Percentiles rank a stretch among this genome's conserved stretches.
Conservation (phyloP, 768 basidiomycete genomes). For the Rhodocollybia butyracea region DNA sequence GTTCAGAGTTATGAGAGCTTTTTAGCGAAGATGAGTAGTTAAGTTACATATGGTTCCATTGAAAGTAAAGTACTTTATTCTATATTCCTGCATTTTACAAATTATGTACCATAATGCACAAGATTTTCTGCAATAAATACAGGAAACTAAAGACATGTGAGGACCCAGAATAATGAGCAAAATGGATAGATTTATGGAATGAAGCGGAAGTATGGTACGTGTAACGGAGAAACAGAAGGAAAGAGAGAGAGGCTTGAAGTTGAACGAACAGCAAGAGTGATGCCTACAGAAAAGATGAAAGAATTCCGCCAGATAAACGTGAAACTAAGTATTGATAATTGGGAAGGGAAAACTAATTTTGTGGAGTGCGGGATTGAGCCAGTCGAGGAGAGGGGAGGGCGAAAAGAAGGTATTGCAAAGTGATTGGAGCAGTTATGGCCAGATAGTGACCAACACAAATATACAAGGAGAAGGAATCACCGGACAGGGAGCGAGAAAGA, state of each 20-base stretch:
- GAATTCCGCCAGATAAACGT: conserved; percentile 4
- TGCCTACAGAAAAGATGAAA: neutral
- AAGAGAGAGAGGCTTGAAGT: neutral
- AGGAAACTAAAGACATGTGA: conserved; percentile 5
- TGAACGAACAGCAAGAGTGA: too few relatives aligned
- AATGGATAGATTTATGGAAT: conserved; percentile 10
- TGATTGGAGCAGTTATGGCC: neutral
- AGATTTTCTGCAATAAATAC: conserved; percentile 16
- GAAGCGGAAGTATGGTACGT: conserved; percentile 15
- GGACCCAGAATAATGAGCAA: conserved; percentile 8
- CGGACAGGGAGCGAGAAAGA: neutral
- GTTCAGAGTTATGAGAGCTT: too few relatives aligned
- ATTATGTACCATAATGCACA: conserved; percentile 11
- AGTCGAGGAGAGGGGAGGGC: neutral
- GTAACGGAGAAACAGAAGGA: neutral
- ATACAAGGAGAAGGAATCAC: neutral
- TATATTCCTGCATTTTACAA: conserved; percentile 6
- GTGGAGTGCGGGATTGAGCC: neutral
- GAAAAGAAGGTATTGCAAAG: neutral
- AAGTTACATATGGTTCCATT: neutral
- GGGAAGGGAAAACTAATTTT: neutral
- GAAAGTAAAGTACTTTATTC: neutral
- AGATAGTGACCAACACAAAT: conserved; percentile 6
- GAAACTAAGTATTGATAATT: neutral
- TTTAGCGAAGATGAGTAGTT: neutral